phyloP scores from a whole-genome alignment of 2,329 filamentous ascomycete species.

The Fulvia fulva region DNA sequence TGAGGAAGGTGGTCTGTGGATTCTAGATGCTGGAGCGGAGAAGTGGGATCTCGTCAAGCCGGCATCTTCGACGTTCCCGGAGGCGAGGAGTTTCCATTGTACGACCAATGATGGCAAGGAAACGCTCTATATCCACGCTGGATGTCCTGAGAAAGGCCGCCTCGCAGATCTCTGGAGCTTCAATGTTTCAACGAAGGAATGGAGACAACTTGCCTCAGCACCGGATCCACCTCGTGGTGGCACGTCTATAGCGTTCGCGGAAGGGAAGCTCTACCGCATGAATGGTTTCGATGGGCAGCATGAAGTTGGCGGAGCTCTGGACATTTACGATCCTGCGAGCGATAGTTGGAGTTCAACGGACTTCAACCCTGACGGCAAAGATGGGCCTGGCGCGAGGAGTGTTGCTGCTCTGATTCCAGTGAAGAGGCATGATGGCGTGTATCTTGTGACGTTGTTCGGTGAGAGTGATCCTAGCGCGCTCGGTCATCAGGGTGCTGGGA shows the following conservation, averaged over 20 bases:
- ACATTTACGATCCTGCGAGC: slow-evolving; percentile 49
- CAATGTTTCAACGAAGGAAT: slow-evolving; percentile 58
- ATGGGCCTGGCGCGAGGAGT: slow-evolving; percentile 49
- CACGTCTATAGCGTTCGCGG: slow-evolving; percentile 60
- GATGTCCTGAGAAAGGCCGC: slow-evolving; percentile 61
- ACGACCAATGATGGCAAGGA: slow-evolving; percentile 63
- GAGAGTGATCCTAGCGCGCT: slow-evolving; percentile 51
- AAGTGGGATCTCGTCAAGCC: slow-evolving; percentile 64
- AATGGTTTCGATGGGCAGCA: slow-evolving; percentile 70
- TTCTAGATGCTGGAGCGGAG: slow-evolving; percentile 62
- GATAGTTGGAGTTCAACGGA: slow-evolving; percentile 41
- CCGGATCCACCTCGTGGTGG: slow-evolving; percentile 65
- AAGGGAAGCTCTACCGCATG: slow-evolving; percentile 68
- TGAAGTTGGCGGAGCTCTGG: slow-evolving; percentile 68
- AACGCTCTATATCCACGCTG: slow-evolving; percentile 72
- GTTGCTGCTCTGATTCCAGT: slow-evolving; percentile 47
- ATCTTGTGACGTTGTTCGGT: slow-evolving; percentile 51
- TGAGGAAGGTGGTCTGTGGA: slow-evolving; percentile 71
- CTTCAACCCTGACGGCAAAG: slow-evolving; percentile 41
- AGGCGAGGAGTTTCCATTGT: slow-evolving; percentile 67
- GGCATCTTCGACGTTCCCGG: slow-evolving; percentile 49
- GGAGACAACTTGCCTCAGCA: slow-evolving; percentile 65
- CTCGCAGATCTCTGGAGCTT: slow-evolving; percentile 76
- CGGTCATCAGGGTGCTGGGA: slow-evolving; percentile 54
- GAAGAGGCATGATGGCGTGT: slow-evolving; percentile 32